These are phyloP conservation scores for Alternaria postmessia DNA, from an alignment of 2,329 filamentous ascomycete species.

Conservation along the genomic window DNA sequence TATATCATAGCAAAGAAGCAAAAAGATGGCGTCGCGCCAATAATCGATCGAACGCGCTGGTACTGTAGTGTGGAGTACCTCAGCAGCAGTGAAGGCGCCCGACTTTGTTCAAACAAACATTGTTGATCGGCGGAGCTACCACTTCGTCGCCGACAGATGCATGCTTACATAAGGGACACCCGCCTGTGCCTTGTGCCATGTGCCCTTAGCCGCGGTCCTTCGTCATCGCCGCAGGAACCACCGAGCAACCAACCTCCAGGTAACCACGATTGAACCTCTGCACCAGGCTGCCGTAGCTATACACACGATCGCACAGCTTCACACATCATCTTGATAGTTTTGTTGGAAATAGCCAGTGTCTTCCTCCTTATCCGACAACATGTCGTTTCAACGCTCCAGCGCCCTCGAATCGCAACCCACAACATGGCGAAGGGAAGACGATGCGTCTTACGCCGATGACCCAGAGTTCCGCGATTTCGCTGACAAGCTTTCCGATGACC, in stretches of 20 bases:
- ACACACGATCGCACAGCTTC: constrained; percentile 14
- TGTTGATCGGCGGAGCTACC: constrained; percentile 22
- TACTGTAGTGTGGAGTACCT: constrained; percentile 9
- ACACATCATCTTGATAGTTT: not conserved
- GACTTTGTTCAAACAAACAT: constrained; percentile 41
- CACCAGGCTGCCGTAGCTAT: constrained; percentile 14
- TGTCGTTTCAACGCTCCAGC: constrained; percentile 92
- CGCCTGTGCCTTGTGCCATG: constrained; percentile 29
- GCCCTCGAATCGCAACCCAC: constrained; percentile 82
- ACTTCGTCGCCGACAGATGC: constrained; percentile 24
- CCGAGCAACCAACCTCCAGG: constrained; percentile 35
- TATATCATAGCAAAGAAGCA: constrained; percentile 36
- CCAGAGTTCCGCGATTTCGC: constrained; percentile 89
- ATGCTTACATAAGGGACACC: constrained; percentile 23
- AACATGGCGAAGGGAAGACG: constrained; percentile 71
- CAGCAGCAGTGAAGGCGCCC: constrained; percentile 16
- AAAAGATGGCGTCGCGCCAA: constrained; percentile 15
- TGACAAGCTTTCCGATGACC: constrained; percentile 81
- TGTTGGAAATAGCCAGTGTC: not conserved
- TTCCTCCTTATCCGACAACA: constrained; percentile 49
- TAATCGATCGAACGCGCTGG: constrained; percentile 15
- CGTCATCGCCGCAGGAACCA: constrained; percentile 40
- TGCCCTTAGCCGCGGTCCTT: constrained; percentile 24
- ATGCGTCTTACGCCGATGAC: constrained; percentile 84
- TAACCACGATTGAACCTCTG: constrained; percentile 25